Evolutionary conservation across 2,329 filamentous ascomycete species (phyloP), one percentile per base, ranked within the genome.

Genomic region (Scytalidium lignicola): DNA sequence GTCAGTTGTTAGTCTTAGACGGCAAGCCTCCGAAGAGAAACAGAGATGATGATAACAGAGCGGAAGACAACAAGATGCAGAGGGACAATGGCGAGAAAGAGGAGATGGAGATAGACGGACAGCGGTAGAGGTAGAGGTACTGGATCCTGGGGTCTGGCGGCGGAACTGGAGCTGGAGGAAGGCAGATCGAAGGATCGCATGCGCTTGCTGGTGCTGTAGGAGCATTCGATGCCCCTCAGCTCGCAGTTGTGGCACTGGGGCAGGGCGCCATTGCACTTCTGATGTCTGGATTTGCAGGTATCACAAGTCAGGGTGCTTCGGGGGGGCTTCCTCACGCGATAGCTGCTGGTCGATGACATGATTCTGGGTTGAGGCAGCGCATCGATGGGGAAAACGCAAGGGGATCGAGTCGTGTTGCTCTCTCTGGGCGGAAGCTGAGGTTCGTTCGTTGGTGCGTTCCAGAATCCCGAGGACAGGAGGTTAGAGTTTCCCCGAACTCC

Each of bases 241-340:
- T 46, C 46, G 50, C 50, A 51, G 48, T 51, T 51, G 23, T 43
- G 46, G 43, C 50, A 51, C 37, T 28, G 50, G 19, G 50, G 50
- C 43, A 46, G 42, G 42, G 45, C 50, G 23, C 50, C 50, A 21
- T 47, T 43, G 39, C 50, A 51, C 26, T 51, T 51, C 46, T 51
- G 50, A 46, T 51, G 50, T 41, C 50, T 48, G 13, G 50, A 46
- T 23, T 40, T 51, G 50, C 50, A 51, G n/a, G 46, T 43, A 17
- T 51, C 50, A 32, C 50, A 51, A 39, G 46, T 51, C 41, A 43
- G 43, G 43, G 50, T 47, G n/a, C 49, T 45, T 23, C 44, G 41
- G 21, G 44, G 39, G 41, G 49, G 28, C 41, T 51, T 51, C 17
- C 21, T 44, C 44, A 51, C 49, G 21, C 49, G 49, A 44, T 47